A percentile compares a stretch with the other conserved stretches of the same genome.
Conservation (phyloP, 352 stramenopile species). For the Phytophthora chlamydospora region DNA sequence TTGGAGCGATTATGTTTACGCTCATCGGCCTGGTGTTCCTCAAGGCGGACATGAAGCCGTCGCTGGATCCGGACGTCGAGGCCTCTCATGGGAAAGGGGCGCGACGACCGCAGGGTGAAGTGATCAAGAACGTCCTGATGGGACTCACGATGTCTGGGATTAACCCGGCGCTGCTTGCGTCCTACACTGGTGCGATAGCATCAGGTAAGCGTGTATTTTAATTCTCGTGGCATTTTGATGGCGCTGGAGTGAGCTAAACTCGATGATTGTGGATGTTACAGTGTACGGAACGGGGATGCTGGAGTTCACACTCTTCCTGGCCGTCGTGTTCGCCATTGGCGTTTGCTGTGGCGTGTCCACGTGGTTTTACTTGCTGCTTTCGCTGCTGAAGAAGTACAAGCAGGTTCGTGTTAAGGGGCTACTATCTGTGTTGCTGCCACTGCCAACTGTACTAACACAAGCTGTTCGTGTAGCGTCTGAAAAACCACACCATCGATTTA, state of each 20-base stretch:
- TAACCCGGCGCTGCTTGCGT: conserved; percentile 84
- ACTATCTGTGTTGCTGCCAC: too few relatives aligned
- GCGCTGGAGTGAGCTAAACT: background rate
- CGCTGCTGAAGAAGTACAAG: conserved; percentile 91
- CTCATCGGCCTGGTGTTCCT: conserved; percentile 84
- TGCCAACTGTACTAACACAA: conserved; percentile 7
- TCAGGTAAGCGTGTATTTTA: conserved; percentile 52
- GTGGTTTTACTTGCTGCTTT: conserved; percentile 90
- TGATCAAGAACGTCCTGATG: conserved; percentile 85
- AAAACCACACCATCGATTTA: conserved; percentile 84
- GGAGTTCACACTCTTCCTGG: conserved; percentile 86
- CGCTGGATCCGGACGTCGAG: conserved; percentile 64
- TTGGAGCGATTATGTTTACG: conserved; percentile 88
- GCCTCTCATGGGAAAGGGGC: conserved; percentile 56
- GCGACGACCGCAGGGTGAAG: conserved; percentile 59
- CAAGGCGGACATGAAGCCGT: conserved; percentile 79
- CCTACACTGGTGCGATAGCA: conserved; percentile 88
- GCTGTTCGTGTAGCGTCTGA: conserved; percentile 56
- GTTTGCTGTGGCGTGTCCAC: conserved; percentile 88
- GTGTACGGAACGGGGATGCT: conserved; percentile 89
- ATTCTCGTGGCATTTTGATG: background rate
- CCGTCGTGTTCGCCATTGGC: conserved; percentile 83
- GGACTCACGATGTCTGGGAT: conserved; percentile 89
- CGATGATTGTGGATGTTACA: conserved; percentile 20
- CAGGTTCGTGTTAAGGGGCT: conserved; percentile 47